These are phyloP conservation scores for Breynia disticha DNA, from an alignment of 441 rosid genomes.

Conservation along the genomic window DNA sequence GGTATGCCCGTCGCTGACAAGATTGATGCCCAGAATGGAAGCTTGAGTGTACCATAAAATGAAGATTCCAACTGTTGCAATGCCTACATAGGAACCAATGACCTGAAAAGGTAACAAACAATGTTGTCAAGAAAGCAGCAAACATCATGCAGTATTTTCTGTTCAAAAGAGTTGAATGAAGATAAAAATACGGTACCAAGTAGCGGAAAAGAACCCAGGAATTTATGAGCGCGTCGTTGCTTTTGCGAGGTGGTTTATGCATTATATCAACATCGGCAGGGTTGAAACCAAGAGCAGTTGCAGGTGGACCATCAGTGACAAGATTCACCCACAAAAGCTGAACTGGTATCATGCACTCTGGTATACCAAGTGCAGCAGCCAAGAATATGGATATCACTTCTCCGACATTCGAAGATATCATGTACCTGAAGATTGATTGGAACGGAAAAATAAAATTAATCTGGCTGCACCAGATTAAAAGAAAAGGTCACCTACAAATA, in stretches of 20 bases:
- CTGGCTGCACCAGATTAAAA: slow-evolving; percentile 4
- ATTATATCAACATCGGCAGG: slow-evolving; percentile 84
- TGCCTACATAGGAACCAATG: slow-evolving; percentile 78
- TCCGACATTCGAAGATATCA: slow-evolving; percentile 94
- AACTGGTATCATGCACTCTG: slow-evolving; percentile 85
- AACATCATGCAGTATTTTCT: neutral
- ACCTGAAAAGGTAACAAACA: slow-evolving; percentile 28
- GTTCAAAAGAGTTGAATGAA: neutral
- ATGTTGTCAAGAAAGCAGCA: neutral
- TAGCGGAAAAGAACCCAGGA: slow-evolving; percentile 72
- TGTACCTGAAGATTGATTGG: slow-evolving; percentile 43
- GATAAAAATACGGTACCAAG: slow-evolving; percentile 34
- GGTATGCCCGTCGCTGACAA: slow-evolving; percentile 65
- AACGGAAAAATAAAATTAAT: slow-evolving; percentile 5
- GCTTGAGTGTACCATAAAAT: slow-evolving; percentile 72
- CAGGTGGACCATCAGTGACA: slow-evolving; percentile 88
- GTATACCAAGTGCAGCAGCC: slow-evolving; percentile 75
- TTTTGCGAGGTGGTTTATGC: slow-evolving; percentile 76
- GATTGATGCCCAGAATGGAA: slow-evolving; percentile 65
- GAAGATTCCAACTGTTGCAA: slow-evolving; percentile 84
- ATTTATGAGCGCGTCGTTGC: slow-evolving; percentile 58
- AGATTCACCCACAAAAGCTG: slow-evolving; percentile 93
- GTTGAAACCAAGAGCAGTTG: slow-evolving; percentile 84
- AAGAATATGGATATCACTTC: slow-evolving; percentile 84
- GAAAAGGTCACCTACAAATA: neutral